A percentile compares a stretch with the other conserved stretches of the same genome.
Conservation (phyloP, 129 eudicot species). For the Escallonia rubra region DNA sequence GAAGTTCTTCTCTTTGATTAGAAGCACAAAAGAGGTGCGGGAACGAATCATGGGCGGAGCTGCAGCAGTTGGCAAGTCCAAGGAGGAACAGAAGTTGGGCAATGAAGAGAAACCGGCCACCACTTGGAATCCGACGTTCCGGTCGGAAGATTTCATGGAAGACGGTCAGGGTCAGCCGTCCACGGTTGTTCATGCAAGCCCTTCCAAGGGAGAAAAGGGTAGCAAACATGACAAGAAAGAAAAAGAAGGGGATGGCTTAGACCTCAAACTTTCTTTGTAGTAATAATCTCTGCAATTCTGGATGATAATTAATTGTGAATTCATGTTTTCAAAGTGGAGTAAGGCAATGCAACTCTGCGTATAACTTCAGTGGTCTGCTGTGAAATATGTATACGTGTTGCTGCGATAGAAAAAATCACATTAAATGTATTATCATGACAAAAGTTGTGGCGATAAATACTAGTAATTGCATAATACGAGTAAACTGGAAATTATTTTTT, state of each 20-base stretch:
- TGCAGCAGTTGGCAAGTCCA: too few relatives aligned
- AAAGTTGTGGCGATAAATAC: too few relatives aligned
- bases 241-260: slow-evolving; percentile 2
- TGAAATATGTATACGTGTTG: too few relatives aligned
- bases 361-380: too few relatives aligned
- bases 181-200: neutral
- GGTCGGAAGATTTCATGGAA: neutral
- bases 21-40: slow-evolving; percentile 16
- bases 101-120: neutral
- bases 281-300: neutral
- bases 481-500: too few relatives aligned
- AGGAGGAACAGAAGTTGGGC: too few relatives aligned
- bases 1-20: slow-evolving; percentile 22
- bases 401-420: too few relatives aligned
- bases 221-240: neutral
- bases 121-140: neutral
- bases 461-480: too few relatives aligned
- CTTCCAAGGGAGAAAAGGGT: neutral
- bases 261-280: slow-evolving; percentile 28
- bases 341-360: too few relatives aligned
- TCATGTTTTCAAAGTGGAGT: too few relatives aligned
- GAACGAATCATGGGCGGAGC: neutral
- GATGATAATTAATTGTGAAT: too few relatives aligned
- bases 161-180: neutral
- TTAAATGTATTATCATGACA: too few relatives aligned